These are phyloP conservation scores for Nicotiana attenuata DNA, from an alignment of 257 asterid genomes.

Conservation along the genomic window DNA sequence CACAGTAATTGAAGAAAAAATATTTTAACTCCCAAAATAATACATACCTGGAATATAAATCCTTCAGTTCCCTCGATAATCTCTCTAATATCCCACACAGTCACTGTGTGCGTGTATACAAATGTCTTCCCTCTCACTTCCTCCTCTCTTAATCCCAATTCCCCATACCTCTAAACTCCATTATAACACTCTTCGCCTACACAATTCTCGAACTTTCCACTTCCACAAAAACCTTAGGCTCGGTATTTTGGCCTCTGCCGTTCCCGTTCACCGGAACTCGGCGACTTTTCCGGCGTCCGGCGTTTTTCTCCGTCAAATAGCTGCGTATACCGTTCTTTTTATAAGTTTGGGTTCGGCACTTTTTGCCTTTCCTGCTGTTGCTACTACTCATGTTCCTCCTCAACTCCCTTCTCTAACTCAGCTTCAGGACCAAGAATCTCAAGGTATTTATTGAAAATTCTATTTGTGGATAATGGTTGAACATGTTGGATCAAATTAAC, in stretches of 20 bases:
- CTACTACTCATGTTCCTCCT: constrained; percentile 27
- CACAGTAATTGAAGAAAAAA: too few relatives aligned
- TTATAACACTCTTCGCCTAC: neutral
- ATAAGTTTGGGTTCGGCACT: constrained; percentile 40
- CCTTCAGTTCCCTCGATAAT: too few relatives aligned
- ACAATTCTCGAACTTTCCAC: neutral
- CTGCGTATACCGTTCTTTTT: constrained; percentile 35
- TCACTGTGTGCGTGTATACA: too few relatives aligned
- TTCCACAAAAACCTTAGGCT: neutral
- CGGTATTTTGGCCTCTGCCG: neutral
- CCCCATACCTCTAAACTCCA: neutral
- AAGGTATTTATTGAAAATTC: constrained; percentile 19
- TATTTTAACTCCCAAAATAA: too few relatives aligned
- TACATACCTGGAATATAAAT: too few relatives aligned
- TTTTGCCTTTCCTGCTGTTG: constrained; percentile 33
- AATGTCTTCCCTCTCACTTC: neutral
- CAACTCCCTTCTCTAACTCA: constrained; percentile 17
- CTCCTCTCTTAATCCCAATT: neutral
- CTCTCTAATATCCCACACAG: too few relatives aligned
- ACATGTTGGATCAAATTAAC: neutral
- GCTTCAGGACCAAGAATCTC: constrained; percentile 19
- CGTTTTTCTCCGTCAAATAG: constrained; percentile 37
- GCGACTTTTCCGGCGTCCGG: constrained; percentile 17
- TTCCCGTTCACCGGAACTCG: neutral
- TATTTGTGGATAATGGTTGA: neutral